phyloP scores from a whole-genome alignment of 2,329 filamentous ascomycete genomes.

The Neoascochyta sp. region DNA sequence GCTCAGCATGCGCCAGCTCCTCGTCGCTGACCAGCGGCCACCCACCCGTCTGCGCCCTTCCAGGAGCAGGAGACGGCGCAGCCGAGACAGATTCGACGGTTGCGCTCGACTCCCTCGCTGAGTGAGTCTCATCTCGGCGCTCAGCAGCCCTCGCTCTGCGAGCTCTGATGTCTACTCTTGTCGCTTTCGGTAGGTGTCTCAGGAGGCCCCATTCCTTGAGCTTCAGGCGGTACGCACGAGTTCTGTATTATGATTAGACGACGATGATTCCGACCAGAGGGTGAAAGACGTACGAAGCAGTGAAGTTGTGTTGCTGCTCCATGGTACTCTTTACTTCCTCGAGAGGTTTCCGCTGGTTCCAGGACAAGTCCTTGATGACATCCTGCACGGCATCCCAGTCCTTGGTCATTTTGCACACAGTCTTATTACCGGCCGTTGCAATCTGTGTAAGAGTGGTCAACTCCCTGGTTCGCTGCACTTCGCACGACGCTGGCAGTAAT shows the following conservation, averaged over 20 bases:
- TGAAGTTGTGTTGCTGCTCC: conserved; percentile 31
- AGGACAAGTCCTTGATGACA: conserved; percentile 33
- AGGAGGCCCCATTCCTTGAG: conserved; percentile 36
- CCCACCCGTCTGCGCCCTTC: conserved; percentile 2
- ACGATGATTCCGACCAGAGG: too few species aligned
- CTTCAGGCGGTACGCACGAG: conserved; percentile 37
- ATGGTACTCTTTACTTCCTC: conserved; percentile 34
- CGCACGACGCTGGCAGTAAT: too few species aligned
- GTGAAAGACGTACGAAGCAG: conserved; percentile 29
- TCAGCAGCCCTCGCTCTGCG: too few species aligned
- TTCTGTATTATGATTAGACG: conserved; percentile 19
- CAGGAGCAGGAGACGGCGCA: neutral
- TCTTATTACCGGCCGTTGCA: too few species aligned
- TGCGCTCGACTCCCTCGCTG: conserved; percentile 7
- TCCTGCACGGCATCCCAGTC: conserved; percentile 27
- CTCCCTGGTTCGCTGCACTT: too few species aligned
- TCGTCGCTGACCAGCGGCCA: conserved; percentile 9
- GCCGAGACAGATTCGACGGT: conserved; percentile 4
- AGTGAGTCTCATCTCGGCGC: too few species aligned
- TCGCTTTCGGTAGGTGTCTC: conserved; percentile 25
- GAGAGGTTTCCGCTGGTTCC: conserved; percentile 31
- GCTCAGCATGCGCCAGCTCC: conserved; percentile 5
- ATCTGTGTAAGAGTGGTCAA: too few species aligned
- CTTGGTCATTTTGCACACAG: conserved; percentile 36
- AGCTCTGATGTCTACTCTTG: too few species aligned